These are phyloP conservation scores for Coffea eugenioides DNA, from an alignment of 257 asterid species.

Conservation along the genomic window DNA sequence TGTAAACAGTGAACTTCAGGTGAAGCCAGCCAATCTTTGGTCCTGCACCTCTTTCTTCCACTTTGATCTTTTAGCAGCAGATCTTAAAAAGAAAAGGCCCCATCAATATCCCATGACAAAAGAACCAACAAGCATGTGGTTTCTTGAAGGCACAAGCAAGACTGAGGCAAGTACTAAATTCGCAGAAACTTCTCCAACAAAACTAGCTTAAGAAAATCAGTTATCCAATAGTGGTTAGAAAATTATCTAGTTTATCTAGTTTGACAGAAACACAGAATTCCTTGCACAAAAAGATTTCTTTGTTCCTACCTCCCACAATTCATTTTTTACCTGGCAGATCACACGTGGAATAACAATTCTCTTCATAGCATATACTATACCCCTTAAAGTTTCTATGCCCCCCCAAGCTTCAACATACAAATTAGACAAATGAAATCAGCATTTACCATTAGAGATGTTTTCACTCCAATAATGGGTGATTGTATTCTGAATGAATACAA, in stretches of 20 bases:
- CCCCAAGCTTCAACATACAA: conserved; percentile 1
- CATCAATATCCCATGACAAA: neutral
- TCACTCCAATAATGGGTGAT: conserved; percentile 59
- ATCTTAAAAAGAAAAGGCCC: conserved; percentile 15
- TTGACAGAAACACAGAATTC: neutral
- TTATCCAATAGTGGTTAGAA: too few relatives aligned
- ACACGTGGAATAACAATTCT: neutral
- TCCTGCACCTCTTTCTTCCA: conserved; percentile 49
- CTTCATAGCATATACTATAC: too few relatives aligned
- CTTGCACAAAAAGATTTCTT: neutral
- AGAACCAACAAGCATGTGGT: neutral
- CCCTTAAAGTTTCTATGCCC: too few relatives aligned
- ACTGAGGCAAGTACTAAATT: neutral
- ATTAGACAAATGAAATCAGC: conserved; percentile 8
- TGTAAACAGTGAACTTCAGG: conserved; percentile 33
- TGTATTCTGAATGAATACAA: conserved; percentile 56
- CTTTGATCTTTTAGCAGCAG: conserved; percentile 37
- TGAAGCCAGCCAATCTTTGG: conserved; percentile 32
- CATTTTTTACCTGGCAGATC: neutral
- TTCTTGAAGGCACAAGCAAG: conserved; percentile 2
- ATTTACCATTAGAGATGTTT: conserved; percentile 56
- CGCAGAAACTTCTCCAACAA: neutral
- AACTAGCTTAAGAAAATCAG: neutral
- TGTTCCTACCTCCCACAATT: neutral
- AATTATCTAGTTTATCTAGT: too few relatives aligned